These are phyloP conservation scores for Macrophomina pseudophaseolina DNA, from an alignment of 2,329 filamentous ascomycete genomes.

Conservation along the genomic window DNA sequence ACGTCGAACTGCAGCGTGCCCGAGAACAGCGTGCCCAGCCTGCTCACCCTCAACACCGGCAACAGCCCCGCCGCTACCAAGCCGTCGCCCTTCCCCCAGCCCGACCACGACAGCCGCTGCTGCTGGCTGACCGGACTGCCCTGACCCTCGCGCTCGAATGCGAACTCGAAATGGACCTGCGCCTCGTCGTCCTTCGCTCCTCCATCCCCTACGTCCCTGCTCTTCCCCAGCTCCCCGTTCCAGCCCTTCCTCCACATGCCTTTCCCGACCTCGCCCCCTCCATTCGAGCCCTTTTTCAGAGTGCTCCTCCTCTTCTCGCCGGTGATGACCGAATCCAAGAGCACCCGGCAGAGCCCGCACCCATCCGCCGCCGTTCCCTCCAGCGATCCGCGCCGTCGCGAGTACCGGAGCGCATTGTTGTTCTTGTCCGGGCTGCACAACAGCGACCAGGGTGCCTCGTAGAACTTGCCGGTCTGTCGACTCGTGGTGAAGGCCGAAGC, in stretches of 20 bases:
- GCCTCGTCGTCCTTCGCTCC: neutral
- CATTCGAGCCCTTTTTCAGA: conserved; percentile 5
- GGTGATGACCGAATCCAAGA: conserved; percentile 11
- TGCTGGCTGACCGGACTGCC: neutral
- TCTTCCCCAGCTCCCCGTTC: neutral
- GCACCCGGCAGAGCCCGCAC: conserved; percentile 14
- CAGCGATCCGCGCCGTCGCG: conserved; percentile 1
- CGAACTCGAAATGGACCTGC: conserved; percentile 12
- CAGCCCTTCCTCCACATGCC: neutral
- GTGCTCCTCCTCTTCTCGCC: conserved; percentile 9
- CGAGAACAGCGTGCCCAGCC: conserved; percentile 14
- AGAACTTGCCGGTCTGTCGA: neutral
- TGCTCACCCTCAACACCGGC: conserved; percentile 8
- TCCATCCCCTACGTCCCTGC: neutral
- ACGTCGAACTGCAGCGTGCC: conserved; percentile 22
- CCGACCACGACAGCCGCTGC: conserved; percentile 3
- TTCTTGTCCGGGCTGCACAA: neutral
- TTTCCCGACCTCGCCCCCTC: neutral
- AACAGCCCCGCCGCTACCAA: neutral
- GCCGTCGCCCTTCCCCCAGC: neutral
- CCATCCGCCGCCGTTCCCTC: neutral
- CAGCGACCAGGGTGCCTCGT: conserved; percentile 3
- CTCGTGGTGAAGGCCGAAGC: neutral
- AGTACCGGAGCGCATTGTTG: neutral
- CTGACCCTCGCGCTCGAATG: neutral